These are phyloP conservation scores for Plasmodium malariae DNA, from an alignment of 169 alveolate species.

Conservation along the genomic window DNA sequence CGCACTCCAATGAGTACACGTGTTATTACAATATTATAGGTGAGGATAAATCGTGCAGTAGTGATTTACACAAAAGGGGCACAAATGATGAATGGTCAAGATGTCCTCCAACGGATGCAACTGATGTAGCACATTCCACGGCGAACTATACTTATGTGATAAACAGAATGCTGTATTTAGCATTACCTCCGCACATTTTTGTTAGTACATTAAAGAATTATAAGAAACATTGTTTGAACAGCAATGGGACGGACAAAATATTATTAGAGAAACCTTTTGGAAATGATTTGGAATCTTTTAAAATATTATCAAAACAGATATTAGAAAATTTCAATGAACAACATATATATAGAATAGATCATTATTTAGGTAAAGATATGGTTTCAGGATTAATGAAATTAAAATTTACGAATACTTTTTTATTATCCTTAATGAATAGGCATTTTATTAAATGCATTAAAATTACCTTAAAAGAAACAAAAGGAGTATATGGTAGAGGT, in stretches of 20 bases:
- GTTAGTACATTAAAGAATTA: conserved; percentile 49
- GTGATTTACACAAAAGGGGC: too few species aligned
- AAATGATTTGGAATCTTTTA: conserved; percentile 78
- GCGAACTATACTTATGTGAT: conserved; percentile 6
- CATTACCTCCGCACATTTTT: conserved; percentile 82
- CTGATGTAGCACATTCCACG: too few species aligned
- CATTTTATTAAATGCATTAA: conserved; percentile 79
- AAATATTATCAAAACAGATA: conserved; percentile 75
- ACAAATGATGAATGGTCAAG: too few species aligned
- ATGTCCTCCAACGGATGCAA: too few species aligned
- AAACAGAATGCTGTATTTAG: conserved; percentile 80
- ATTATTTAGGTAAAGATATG: conserved; percentile 85
- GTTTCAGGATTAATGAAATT: conserved; percentile 79
- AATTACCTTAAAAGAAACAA: conserved; percentile 78
- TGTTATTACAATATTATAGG: too few species aligned
- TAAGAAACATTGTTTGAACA: conserved; percentile 42
- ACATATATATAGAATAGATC: conserved; percentile 83
- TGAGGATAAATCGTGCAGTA: too few species aligned
- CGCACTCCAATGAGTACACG: conserved; percentile 11
- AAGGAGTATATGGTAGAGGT: conserved; percentile 81
- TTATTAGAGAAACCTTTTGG: conserved; percentile 85
- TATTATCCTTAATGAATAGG: conserved; percentile 78
- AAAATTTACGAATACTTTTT: conserved; percentile 81
- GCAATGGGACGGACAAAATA: conserved; percentile 80
- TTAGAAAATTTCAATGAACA: conserved; percentile 75